phyloP scores from a whole-genome alignment of 257 asterid genomes.

The Lycium ferocissimum region DNA sequence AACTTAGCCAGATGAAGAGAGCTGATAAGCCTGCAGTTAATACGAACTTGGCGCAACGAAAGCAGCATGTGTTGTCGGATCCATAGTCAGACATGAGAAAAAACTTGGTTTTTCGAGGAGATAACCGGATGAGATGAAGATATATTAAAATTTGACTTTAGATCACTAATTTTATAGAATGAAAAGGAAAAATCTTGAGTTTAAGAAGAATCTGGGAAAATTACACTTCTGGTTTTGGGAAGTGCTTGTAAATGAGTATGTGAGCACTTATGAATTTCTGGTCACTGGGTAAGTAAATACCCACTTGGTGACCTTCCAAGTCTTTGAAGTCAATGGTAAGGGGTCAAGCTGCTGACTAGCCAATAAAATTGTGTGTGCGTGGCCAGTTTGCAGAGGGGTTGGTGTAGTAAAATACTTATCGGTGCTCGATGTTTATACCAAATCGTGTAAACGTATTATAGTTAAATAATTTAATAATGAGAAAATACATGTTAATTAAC shows the following conservation, averaged over 20 bases:
- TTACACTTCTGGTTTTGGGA: not conserved
- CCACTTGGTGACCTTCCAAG: not conserved
- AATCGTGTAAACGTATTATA: too few relatives aligned
- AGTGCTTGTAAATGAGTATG: not conserved
- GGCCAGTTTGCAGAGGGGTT: not conserved
- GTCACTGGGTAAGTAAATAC: not conserved
- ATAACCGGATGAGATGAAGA: not conserved
- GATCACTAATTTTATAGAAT: not conserved
- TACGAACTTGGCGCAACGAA: constrained; percentile 68
- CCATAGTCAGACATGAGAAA: constrained; percentile 11
- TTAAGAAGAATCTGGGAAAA: not conserved
- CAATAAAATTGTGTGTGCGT: not conserved
- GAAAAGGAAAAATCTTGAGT: not conserved
- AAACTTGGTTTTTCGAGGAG: not conserved
- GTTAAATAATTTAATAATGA: too few relatives aligned
- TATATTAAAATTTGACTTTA: not conserved
- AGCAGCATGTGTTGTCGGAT: not conserved
- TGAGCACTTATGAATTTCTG: not conserved
- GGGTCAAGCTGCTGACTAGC: not conserved
- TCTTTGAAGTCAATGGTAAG: constrained; percentile 18
- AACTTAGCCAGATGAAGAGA: constrained; percentile 85
- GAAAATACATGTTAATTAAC: too few relatives aligned
- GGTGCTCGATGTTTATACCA: too few relatives aligned
- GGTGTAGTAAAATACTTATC: too few relatives aligned
- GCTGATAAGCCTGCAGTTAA: constrained; percentile 80